A percentile compares a stretch with the other conserved stretches of the same genome.
Evolutionary conservation across 2,329 filamentous ascomycete species (phyloP).

Genomic region (Aspergillus piperis): DNA sequence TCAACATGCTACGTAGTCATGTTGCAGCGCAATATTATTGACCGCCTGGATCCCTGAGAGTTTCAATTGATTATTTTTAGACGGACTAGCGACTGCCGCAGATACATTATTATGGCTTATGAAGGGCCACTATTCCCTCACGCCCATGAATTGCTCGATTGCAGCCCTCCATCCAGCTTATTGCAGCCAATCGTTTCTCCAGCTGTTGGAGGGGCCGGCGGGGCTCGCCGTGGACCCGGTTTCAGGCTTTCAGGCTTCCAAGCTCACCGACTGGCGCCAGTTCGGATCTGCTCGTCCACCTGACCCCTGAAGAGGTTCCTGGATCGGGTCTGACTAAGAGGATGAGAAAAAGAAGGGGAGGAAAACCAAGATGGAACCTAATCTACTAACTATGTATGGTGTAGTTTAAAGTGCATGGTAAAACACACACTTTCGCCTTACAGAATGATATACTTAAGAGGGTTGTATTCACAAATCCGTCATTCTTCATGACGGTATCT

Average conservation of each 20-base stretch:
- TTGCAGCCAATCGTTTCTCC: constrained; percentile 12
- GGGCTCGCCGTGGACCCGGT: constrained; percentile 19
- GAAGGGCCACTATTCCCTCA: constrained; percentile 11
- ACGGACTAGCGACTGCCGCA: not conserved
- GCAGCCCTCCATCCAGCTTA: constrained; percentile 6
- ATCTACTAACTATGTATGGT: no score
- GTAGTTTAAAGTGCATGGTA: no score
- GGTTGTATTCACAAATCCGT: no score
- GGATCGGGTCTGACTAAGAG: not conserved
- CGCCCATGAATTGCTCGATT: not conserved
- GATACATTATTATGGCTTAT: constrained; percentile 1
- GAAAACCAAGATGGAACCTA: no score
- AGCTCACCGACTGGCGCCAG: constrained; percentile 12
- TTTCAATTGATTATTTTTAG: constrained; percentile 20
- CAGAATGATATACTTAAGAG: not conserved
- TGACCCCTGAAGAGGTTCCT: not conserved
- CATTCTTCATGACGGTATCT: no score
- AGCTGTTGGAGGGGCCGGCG: constrained; percentile 1
- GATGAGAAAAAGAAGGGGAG: not conserved
- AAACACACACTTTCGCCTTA: not conserved
- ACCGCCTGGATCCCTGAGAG: constrained; percentile 13
- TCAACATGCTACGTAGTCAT: not conserved
- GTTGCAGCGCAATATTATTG: constrained; percentile 9
- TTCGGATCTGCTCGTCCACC: not conserved
- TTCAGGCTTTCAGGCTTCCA: constrained; percentile 13